phyloP scores from a whole-genome alignment of 225 moss, liverwort and hornwort species.

The Rhytidiadelphus loreus region DNA sequence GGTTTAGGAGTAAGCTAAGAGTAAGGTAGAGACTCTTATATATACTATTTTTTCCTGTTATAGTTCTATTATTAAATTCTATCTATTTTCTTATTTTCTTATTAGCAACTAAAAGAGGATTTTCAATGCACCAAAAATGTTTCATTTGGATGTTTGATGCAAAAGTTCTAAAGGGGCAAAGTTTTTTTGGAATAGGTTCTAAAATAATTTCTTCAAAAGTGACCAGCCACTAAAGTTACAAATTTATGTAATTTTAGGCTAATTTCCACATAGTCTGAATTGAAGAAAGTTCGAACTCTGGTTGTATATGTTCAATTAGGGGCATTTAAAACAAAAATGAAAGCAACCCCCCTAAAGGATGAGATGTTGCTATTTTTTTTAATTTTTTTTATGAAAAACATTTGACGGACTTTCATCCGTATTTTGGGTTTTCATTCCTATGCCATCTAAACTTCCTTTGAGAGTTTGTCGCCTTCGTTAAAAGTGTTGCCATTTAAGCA shows the following conservation, averaged over 20 bases:
- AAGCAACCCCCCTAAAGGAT: rapidly evolving
- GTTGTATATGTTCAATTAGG: neutral
- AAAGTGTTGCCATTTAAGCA: neutral
- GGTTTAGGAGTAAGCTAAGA: rapidly evolving
- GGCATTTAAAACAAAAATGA: no score
- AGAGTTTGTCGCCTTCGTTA: rapidly evolving
- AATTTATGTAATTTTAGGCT: neutral
- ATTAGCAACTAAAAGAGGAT: rapidly evolving
- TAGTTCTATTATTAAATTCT: neutral
- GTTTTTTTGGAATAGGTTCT: neutral
- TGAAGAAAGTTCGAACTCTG: no score
- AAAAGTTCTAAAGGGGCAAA: neutral
- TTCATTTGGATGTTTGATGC: neutral
- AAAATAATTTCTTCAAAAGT: neutral
- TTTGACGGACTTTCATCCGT: rapidly evolving
- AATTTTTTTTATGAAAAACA: no score
- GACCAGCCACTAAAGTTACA: neutral
- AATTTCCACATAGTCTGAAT: neutral
- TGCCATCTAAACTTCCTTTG: rapidly evolving
- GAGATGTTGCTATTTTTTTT: no score
- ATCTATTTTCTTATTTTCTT: neutral
- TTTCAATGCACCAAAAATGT: neutral
- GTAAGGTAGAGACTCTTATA: neutral
- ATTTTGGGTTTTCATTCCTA: no score
- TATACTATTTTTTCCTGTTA: neutral